A percentile compares a stretch with the other conserved stretches of the same genome.
phyloP scores from a whole-genome alignment of 2,329 filamentous ascomycete species.

The Pseudocercospora ulei region DNA sequence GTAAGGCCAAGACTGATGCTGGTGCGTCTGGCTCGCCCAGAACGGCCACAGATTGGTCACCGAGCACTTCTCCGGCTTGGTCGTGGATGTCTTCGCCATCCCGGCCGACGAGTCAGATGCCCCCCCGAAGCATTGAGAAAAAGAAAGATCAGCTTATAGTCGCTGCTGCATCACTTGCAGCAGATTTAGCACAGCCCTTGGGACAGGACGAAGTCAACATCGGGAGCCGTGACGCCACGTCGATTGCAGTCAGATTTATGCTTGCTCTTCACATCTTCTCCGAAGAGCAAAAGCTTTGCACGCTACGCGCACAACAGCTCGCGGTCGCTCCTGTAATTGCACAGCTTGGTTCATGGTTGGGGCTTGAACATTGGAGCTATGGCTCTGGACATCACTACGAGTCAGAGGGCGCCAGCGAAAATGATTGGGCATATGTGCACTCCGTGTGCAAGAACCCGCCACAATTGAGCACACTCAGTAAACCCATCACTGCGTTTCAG shows the following conservation, averaged over 20 bases:
- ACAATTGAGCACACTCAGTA: constrained; percentile 22
- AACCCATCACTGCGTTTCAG: constrained; percentile 26
- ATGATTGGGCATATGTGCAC: constrained; percentile 38
- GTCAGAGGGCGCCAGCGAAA: constrained; percentile 49
- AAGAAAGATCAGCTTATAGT: constrained; percentile 27
- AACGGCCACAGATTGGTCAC: background rate
- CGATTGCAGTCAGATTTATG: constrained; percentile 36
- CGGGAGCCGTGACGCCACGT: constrained; percentile 4
- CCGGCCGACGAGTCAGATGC: constrained; percentile 2
- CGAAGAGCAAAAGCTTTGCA: constrained; percentile 79
- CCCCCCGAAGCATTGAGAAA: constrained; percentile 14
- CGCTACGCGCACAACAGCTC: constrained; percentile 11
- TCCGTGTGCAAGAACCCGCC: constrained; percentile 11
- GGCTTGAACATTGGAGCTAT: constrained; percentile 57
- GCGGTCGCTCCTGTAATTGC: constrained; percentile 63
- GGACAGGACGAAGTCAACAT: constrained; percentile 2
- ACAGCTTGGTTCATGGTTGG: constrained; percentile 73
- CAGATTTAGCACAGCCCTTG: constrained; percentile 18
- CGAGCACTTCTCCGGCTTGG: constrained; percentile 19
- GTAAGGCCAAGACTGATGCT: constrained; percentile 10
- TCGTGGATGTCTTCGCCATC: constrained; percentile 19
- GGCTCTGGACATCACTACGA: constrained; percentile 48
- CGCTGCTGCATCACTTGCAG: constrained; percentile 25
- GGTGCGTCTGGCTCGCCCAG: constrained; percentile 2
- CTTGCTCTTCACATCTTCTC: constrained; percentile 71